Evolutionary conservation across 768 basidiomycete species (phyloP).

Genomic region (Calocera viscosa): DNA sequence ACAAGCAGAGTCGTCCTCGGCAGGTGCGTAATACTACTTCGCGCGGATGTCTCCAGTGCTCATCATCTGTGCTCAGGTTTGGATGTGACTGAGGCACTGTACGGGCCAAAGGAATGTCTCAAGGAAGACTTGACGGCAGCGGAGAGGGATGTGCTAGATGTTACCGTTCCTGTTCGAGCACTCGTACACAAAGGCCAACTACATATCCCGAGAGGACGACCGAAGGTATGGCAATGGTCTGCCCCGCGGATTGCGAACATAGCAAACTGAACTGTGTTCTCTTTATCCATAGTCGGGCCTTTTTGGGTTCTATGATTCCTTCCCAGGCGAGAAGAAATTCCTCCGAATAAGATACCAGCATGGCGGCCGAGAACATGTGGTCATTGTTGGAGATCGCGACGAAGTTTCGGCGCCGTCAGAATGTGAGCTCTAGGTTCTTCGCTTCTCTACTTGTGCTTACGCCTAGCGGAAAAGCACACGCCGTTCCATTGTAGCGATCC

Average conservation of each 20-base stretch:
- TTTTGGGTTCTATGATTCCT: background rate
- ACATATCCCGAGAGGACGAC: background rate
- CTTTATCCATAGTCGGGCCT: background rate
- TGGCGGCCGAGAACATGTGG: background rate
- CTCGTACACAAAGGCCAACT: background rate
- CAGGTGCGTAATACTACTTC: background rate
- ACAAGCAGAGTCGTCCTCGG: background rate
- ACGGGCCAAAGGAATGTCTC: background rate
- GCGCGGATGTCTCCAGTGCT: background rate
- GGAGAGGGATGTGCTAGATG: background rate
- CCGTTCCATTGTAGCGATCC: background rate
- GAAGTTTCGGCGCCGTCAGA: slow-evolving; percentile 2
- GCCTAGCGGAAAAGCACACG: background rate
- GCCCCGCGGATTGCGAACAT: background rate
- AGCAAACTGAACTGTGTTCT: background rate
- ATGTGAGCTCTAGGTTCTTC: background rate
- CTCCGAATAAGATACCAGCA: slow-evolving; percentile 1
- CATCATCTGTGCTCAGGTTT: background rate
- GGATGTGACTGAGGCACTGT: background rate
- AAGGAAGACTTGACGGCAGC: background rate
- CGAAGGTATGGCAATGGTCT: background rate
- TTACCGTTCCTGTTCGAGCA: background rate
- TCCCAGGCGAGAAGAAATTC: background rate
- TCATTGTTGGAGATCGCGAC: background rate
- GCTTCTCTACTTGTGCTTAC: background rate